Evolutionary conservation across 1,139 yeast species (phyloP), one percentile per base, ranked within the genome.

Genomic region (Neolecta irregularis): DNA sequence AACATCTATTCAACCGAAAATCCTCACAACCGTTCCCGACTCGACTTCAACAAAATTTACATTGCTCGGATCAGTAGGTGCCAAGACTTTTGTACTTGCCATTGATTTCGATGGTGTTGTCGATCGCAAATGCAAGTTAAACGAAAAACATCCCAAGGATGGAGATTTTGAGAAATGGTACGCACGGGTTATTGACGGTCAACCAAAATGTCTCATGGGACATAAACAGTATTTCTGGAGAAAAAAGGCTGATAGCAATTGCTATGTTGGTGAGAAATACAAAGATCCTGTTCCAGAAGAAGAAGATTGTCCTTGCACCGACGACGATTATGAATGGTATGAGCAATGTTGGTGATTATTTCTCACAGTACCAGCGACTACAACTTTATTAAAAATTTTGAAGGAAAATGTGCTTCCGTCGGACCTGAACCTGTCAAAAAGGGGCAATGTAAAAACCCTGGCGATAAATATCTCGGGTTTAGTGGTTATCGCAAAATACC

Each of bases 121-220:
- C 48, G 18, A 39, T n/a, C 41, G 45, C 16, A 44, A 53, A 32
- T 55, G 58, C 37, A 41, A 37, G 9, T 33, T 44, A 21, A 62
- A 56, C 16, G 69, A 67, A 1, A 59, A 59, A 36, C 62, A 58
- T 4, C 78, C 91, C 54, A 55, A 52, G 1, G 55, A 56, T 1
- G 51, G 54, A 6, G 93, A 81, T 51, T 63, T 73, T 48, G 94
- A 81, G 55, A 65, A 62, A n/a, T 67, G 80, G 63, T 63, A 62
- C 41, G 76, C 79, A 1, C 62, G 81, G 47, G 57, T 62, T 26
- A 58, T 63, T n/a, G 35, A 41, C 5, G 58, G 62, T 4, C 56
- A 62, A 4, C 79, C 79, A 1, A 48, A 62, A 9, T 83, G 94
- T 58, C 59, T 78, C 24, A 67, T 69, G 60, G 95, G 95, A 6